Base-by-base conservation (phyloP, 225 moss, liverwort and hornwort genomes). In the Asterella californica region DNA sequence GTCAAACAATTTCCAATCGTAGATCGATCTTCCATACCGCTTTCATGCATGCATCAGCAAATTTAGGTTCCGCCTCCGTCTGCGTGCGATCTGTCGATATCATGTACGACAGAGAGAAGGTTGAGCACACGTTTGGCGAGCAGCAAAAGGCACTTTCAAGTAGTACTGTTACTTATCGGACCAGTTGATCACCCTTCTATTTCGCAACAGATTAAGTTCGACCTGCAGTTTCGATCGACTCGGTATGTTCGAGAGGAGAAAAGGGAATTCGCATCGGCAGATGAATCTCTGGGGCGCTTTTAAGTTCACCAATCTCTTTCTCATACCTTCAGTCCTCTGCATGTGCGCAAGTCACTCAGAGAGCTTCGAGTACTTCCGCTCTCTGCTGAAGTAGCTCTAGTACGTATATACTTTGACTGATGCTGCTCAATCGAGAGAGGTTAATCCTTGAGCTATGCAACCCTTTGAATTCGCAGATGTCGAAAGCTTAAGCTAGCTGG, bases 281-380 rank as follows among this genome's bases (percentile, higher is more conserved):
- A 76, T 57, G 75, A 59, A 59, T 59, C 54, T 25, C 6, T 29
- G 8, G 10, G 4, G 25, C 12, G 36, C 57, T 57, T 76, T 76
- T 76, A 76, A 76, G 75, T 76, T 76, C 75, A 25, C 55, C 32
- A 22, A 36, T 59, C 52, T 25, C 59, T 52, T 76, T 55, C 18
- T 38, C 55, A 57, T 36, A 18, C 36, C 75, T 76, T 76, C 75
- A 76, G 33, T 57, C 37, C 75, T 76, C 75, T 57, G 37, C 36
- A 34, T 59, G 36, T 59, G 75, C 55, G 37, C 59, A 55, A 57
- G 75, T 38, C 25, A 57, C 59, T 38, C 59, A 34, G 75, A 34
- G 54, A 12, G 75, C 75, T 57, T 76, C 75, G 59, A 57, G 75
- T 71, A 70, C 27, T 71, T 57, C 42, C 27, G 46, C 24, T 25